These are phyloP conservation scores for Hanseniaspora nectarophila DNA, from an alignment of 805 yeast genomes.

Conservation along the genomic window DNA sequence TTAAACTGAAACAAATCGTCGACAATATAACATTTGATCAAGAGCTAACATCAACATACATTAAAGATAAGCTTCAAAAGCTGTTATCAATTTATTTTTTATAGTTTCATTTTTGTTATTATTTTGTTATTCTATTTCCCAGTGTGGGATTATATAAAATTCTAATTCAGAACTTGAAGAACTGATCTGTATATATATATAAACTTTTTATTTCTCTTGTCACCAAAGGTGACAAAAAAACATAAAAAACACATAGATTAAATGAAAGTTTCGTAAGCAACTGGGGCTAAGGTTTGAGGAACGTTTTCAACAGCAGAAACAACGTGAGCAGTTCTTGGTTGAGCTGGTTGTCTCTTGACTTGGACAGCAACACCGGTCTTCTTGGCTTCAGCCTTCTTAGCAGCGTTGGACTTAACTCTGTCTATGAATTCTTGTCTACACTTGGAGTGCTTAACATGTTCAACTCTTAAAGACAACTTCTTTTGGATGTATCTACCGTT, in stretches of 20 bases:
- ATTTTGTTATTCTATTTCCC: slow-evolving; percentile 10
- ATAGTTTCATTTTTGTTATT: slow-evolving; percentile 2
- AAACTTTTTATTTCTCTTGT: slow-evolving; percentile 1
- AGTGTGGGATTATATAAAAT: not conserved
- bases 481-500: slow-evolving; percentile 98
- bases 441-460: slow-evolving; percentile 98
- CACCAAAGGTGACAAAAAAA: slow-evolving; percentile 1
- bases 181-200: slow-evolving; percentile 12
- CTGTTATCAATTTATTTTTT: no score
- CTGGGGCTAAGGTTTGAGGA: slow-evolving; percentile 97
- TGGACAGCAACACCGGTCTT: slow-evolving; percentile 78
- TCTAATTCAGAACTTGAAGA: not conserved
- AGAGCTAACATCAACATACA: no score
- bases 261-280: slow-evolving; percentile 98
- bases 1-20: not conserved
- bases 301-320: slow-evolving; percentile 70
- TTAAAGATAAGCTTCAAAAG: no score
- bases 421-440: slow-evolving; percentile 98
- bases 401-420: slow-evolving; percentile 97
- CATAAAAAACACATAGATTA: slow-evolving; percentile 38
- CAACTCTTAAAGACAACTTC: slow-evolving; percentile 96
- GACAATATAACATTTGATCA: not conserved
- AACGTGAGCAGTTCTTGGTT: slow-evolving; percentile 87
- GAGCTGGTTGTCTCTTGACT: slow-evolving; percentile 97
- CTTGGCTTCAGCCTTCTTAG: slow-evolving; percentile 86